phyloP scores from a whole-genome alignment of 257 asterid genomes.

The Solanum piurae region DNA sequence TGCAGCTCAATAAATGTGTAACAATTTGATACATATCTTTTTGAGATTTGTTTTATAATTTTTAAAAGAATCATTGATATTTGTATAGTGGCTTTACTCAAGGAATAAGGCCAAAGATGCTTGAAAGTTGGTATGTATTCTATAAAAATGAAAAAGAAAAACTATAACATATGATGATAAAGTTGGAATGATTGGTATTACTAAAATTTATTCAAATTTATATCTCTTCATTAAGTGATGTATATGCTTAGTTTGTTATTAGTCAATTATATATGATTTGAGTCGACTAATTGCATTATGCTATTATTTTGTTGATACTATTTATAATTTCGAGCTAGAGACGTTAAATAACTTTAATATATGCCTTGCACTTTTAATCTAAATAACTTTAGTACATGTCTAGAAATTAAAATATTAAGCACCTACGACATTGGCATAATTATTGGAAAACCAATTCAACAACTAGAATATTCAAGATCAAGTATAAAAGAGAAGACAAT shows the following conservation, averaged over 20 bases:
- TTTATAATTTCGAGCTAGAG: too few species aligned
- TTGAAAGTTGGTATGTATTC: neutral
- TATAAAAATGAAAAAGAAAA: too few species aligned
- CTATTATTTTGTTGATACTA: too few species aligned
- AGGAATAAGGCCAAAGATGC: neutral
- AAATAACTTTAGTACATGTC: too few species aligned
- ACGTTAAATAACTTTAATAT: too few species aligned
- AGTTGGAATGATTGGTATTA: neutral
- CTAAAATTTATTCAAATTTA: neutral
- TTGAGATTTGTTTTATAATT: neutral
- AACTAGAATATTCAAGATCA: too few species aligned
- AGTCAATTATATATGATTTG: neutral
- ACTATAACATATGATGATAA: neutral
- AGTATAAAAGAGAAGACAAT: too few species aligned
- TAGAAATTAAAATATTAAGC: too few species aligned
- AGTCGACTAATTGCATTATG: too few species aligned
- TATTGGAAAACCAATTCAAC: too few species aligned
- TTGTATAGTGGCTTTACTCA: neutral
- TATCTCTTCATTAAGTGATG: neutral
- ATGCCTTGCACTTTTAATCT: too few species aligned
- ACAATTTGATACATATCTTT: neutral
- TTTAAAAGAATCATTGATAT: neutral
- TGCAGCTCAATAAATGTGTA: neutral
- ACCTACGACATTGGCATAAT: too few species aligned
- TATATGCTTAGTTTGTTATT: neutral